These are phyloP conservation scores for Claviceps sp. DNA, from an alignment of 2,329 filamentous ascomycete genomes.

Conservation along the genomic window DNA sequence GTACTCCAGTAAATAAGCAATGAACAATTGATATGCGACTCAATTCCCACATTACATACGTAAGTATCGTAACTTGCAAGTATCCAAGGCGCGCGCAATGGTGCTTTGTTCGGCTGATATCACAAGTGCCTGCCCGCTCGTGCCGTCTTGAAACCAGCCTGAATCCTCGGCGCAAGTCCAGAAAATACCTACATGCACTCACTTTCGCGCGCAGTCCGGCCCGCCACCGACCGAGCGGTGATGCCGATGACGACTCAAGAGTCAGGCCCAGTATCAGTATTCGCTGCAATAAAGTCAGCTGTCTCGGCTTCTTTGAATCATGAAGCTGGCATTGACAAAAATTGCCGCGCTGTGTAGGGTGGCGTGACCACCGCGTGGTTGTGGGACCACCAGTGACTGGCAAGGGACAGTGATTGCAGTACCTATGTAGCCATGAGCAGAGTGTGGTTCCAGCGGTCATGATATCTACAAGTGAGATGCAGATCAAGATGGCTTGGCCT, in stretches of 20 bases:
- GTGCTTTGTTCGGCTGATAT: background rate
- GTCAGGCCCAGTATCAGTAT: background rate
- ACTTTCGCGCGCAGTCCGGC: background rate
- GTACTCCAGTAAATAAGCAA: too few species aligned
- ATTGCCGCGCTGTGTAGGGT: background rate
- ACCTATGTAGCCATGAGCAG: background rate
- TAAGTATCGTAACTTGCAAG: too few species aligned
- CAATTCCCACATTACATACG: too few species aligned
- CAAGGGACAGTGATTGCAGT: background rate
- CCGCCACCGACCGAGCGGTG: background rate
- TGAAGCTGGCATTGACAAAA: background rate
- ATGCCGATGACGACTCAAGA: background rate
- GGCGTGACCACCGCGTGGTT: conserved; percentile 1
- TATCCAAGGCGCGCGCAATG: too few species aligned
- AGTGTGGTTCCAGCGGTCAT: background rate
- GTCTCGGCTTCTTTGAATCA: background rate
- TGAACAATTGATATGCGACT: too few species aligned
- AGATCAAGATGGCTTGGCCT: too few species aligned
- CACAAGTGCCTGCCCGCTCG: background rate
- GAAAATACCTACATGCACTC: background rate
- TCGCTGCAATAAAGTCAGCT: background rate
- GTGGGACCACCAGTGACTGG: conserved; percentile 1
- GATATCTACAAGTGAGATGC: too few species aligned
- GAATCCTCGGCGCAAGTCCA: background rate
- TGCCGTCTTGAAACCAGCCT: background rate